Evolutionary conservation across 495 filamentous ascomycete genomes (phyloP).

Genomic region (Bacidia rubella): DNA sequence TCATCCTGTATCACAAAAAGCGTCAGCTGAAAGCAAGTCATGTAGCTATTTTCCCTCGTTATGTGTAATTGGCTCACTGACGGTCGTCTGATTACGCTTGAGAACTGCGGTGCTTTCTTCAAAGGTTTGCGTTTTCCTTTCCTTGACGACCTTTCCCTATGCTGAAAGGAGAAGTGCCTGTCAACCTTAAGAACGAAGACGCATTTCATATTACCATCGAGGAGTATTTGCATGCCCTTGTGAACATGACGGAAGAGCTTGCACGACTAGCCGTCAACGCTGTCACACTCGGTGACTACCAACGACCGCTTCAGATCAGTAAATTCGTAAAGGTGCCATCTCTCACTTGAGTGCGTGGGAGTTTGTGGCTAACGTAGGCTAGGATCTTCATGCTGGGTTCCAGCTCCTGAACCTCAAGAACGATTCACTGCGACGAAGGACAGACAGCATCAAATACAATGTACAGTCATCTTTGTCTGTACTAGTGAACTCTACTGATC

Average conservation of each 20-base stretch:
- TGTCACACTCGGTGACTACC: constrained; percentile 82
- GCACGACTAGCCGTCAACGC: constrained; percentile 88
- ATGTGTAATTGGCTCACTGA: constrained; percentile 54
- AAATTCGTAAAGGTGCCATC: constrained; percentile 52
- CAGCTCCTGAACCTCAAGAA: constrained; percentile 97
- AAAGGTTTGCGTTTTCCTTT: constrained; percentile 38
- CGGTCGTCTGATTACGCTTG: constrained; percentile 60
- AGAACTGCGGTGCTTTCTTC: constrained; percentile 68
- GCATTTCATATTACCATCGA: constrained; percentile 92
- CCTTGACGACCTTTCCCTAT: background rate
- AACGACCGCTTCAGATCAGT: constrained; percentile 70
- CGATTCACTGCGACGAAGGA: constrained; percentile 72
- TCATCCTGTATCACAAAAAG: background rate
- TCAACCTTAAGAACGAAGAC: constrained; percentile 82
- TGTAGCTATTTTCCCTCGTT: constrained; percentile 49
- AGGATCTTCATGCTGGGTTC: constrained; percentile 89
- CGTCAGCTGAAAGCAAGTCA: background rate
- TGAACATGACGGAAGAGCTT: constrained; percentile 79
- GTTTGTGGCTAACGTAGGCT: background rate
- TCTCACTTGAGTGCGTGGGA: background rate
- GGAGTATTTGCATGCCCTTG: constrained; percentile 83
- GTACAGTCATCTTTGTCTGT: constrained; percentile 27
- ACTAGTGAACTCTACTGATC: background rate
- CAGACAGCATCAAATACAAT: constrained; percentile 88
- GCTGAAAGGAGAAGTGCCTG: constrained; percentile 50